These are phyloP conservation scores for Phialophora expanda DNA, from an alignment of 2,329 filamentous ascomycete species.

Conservation along the genomic window DNA sequence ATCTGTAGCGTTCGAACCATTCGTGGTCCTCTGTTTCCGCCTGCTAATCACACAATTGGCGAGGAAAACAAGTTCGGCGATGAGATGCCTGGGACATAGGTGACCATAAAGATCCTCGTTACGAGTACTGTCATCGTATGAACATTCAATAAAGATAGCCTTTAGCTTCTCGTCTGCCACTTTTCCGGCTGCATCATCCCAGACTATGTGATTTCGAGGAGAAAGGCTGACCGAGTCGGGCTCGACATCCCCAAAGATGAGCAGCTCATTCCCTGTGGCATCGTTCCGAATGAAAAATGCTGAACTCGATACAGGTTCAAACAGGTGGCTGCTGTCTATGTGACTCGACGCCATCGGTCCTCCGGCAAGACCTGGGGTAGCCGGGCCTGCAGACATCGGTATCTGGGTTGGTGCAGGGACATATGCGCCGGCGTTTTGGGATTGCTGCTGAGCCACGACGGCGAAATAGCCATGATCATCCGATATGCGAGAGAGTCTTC, in stretches of 20 bases:
- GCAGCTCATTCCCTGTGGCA: slow-evolving; percentile 72
- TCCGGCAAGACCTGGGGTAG: slow-evolving; percentile 30
- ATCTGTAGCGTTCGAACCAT: not conserved
- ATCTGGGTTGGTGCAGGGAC: slow-evolving; percentile 15
- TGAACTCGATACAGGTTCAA: slow-evolving; percentile 70
- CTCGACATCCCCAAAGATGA: slow-evolving; percentile 96
- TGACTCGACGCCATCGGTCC: slow-evolving; percentile 39
- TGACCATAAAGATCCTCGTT: slow-evolving; percentile 86
- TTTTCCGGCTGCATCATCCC: slow-evolving; percentile 87
- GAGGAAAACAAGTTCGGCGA: slow-evolving; percentile 75
- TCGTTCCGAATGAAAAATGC: slow-evolving; percentile 90
- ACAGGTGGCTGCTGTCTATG: slow-evolving; percentile 45
- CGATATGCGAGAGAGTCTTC: slow-evolving; percentile 40
- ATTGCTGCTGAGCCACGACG: slow-evolving; percentile 36
- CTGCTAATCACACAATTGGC: slow-evolving; percentile 66
- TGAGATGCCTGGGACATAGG: slow-evolving; percentile 79
- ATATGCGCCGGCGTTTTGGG: slow-evolving; percentile 26
- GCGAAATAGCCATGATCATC: slow-evolving; percentile 39
- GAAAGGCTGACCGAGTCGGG: slow-evolving; percentile 83
- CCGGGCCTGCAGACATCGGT: slow-evolving; percentile 25
- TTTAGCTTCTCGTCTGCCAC: slow-evolving; percentile 72
- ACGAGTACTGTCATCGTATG: slow-evolving; percentile 79
- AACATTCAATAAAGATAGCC: slow-evolving; percentile 94
- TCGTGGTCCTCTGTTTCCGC: slow-evolving; percentile 49
- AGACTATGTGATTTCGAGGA: slow-evolving; percentile 80